Conservation (phyloP, 108 stramenopile species). For the Pseudonitzschia multiseries region DNA sequence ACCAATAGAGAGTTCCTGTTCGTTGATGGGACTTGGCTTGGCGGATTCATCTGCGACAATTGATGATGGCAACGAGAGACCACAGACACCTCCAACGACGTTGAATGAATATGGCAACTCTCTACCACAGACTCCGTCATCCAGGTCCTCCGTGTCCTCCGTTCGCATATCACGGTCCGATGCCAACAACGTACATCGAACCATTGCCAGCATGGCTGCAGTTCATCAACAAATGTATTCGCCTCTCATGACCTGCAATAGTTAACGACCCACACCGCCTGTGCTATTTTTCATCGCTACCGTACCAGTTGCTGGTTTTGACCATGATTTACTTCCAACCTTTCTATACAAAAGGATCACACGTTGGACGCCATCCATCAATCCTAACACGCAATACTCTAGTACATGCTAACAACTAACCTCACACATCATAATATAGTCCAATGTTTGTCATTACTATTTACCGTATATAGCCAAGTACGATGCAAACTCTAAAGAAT, state of each 20-base stretch:
- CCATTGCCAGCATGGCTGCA: constrained; percentile 25
- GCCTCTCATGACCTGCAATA: constrained; percentile 18
- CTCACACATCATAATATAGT: too few species aligned
- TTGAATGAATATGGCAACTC: background rate
- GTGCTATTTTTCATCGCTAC: too few species aligned
- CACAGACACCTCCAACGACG: constrained; percentile 3
- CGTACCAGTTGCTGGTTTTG: too few species aligned
- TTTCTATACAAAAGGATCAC: too few species aligned
- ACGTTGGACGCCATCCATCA: too few species aligned
- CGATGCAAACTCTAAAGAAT: too few species aligned
- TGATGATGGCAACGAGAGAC: background rate
- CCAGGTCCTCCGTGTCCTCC: background rate
- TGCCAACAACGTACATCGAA: constrained; percentile 20
- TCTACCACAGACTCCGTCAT: background rate
- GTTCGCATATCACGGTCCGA: constrained; percentile 23
- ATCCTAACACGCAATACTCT: too few species aligned
- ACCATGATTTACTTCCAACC: too few species aligned
- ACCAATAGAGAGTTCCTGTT: constrained; percentile 1
- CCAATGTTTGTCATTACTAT: too few species aligned
- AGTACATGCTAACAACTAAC: too few species aligned
- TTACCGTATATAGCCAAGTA: too few species aligned
- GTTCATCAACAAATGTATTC: background rate
- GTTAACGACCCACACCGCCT: background rate
- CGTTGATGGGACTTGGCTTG: constrained; percentile 13
- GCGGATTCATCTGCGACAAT: background rate